Evolutionary conservation across 768 basidiomycete species (phyloP), one percentile per base, ranked within the genome.

Genomic region (Hygrocybe punicea): DNA sequence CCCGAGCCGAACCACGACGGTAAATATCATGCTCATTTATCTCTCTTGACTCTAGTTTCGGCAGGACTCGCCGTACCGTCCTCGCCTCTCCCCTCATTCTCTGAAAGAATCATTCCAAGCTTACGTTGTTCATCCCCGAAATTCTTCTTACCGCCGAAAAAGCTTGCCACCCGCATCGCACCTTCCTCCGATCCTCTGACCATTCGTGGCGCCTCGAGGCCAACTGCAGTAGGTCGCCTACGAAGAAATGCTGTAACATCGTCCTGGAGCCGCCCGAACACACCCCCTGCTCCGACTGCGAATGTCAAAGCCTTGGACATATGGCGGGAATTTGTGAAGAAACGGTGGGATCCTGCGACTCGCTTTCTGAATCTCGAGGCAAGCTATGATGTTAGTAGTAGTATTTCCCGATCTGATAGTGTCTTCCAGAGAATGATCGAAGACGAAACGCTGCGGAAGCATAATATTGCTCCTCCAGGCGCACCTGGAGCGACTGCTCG

Each of bases 281-380:
- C 61, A 51, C 57, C 67, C 40, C 50, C 63, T 29, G 58, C 21
- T 34, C 62, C 36, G 39, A 60, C 53, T 60, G 66, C 39, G 67
- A 70, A 13, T 58, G 67, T 39, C 35, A 76, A 71, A 71, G 74
- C 69, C 24, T 71, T 93, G 24, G 86, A 89, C 56, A 69, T 82
- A n/a, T 91, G 90, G 89, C 79, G 80, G 64, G 81, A 87, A 63
- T 80, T 93, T 63, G 85, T 94, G 37, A 72, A 83, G 59, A 83
- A 77, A 58, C 80, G 92, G 51, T 94, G 84, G 79, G 85, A 90
- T 69, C 67, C 84, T 2, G 83, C 89, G 49, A 67, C 74, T 3
- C 82, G 79, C 62, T 91, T 86, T 67, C 77, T 94, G 39, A 90
- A 94, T 67, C 83, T 94, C 53, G 89, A 91, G 78, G 92, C 91